Conservation (phyloP, 2,329 filamentous ascomycete genomes). For the Polychaeton citri region DNA sequence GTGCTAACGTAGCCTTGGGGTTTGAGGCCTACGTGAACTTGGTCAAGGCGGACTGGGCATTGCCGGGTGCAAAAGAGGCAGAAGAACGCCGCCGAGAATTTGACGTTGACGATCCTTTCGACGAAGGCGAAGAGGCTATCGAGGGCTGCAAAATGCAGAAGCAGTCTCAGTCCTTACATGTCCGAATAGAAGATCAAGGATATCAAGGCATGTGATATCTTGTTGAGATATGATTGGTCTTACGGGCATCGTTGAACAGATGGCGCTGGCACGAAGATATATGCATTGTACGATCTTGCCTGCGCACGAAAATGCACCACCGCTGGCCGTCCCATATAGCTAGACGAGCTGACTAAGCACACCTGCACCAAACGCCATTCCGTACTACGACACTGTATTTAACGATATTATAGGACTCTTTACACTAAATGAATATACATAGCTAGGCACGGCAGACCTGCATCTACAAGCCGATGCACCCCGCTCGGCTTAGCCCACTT, state of each 20-base stretch:
- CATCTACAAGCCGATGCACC: no score
- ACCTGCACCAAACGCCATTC: no score
- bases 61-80: neutral
- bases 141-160: slow-evolving; percentile 1
- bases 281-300: neutral
- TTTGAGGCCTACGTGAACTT: neutral
- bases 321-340: neutral
- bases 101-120: neutral
- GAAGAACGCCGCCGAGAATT: neutral
- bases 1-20: neutral
- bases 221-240: neutral
- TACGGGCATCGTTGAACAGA: slow-evolving; percentile 1
- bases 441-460: no score
- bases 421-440: no score
- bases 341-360: no score
- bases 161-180: neutral
- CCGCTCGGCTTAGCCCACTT: no score
- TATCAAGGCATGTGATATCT: neutral
- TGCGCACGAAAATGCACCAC: neutral
- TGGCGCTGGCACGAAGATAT: neutral
- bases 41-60: neutral
- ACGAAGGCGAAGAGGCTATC: neutral
- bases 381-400: no score
- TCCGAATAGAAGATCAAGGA: neutral
- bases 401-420: no score